phyloP scores from a whole-genome alignment of 2,329 filamentous ascomycete genomes.

The Aureobasidium sp. region DNA sequence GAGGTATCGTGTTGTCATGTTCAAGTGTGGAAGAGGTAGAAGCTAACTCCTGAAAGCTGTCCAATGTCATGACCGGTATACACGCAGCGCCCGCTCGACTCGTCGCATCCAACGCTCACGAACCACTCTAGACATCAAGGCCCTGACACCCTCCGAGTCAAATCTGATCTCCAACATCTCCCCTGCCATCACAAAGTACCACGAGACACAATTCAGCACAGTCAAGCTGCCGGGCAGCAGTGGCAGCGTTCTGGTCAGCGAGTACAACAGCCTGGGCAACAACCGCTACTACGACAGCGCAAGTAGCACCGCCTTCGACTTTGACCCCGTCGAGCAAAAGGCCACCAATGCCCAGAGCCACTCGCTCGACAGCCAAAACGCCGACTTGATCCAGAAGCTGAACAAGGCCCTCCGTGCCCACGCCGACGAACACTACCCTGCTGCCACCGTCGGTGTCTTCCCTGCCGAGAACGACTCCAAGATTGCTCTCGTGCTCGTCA shows the following conservation, averaged over 20 bases:
- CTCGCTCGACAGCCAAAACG: slow-evolving; percentile 64
- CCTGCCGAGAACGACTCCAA: slow-evolving; percentile 66
- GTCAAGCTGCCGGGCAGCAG: slow-evolving; percentile 83
- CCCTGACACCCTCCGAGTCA: slow-evolving; percentile 62
- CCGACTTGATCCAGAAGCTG: slow-evolving; percentile 75
- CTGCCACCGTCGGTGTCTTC: slow-evolving; percentile 71
- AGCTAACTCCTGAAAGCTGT: slow-evolving; percentile 49
- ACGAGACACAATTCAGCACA: slow-evolving; percentile 85
- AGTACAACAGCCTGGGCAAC: slow-evolving; percentile 71
- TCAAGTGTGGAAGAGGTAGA: slow-evolving; percentile 14
- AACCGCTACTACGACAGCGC: slow-evolving; percentile 86
- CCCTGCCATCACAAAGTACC: slow-evolving; percentile 87
- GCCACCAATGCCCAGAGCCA: slow-evolving; percentile 75
- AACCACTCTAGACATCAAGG: slow-evolving; percentile 67
- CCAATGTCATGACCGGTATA: slow-evolving; percentile 79
- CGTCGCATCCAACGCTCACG: background rate
- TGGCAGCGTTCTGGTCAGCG: slow-evolving; percentile 64
- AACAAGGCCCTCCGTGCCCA: slow-evolving; percentile 68
- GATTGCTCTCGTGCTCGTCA: slow-evolving; percentile 74
- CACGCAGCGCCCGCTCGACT: slow-evolving; percentile 4
- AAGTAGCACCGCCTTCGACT: slow-evolving; percentile 77
- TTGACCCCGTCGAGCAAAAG: slow-evolving; percentile 81
- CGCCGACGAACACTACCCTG: slow-evolving; percentile 80
- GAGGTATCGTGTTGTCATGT: slow-evolving; percentile 54
- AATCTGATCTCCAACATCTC: slow-evolving; percentile 61